Evolutionary conservation across 192 early-diverging fungal species (phyloP).

Genomic region (Spizellomyces sp.): DNA sequence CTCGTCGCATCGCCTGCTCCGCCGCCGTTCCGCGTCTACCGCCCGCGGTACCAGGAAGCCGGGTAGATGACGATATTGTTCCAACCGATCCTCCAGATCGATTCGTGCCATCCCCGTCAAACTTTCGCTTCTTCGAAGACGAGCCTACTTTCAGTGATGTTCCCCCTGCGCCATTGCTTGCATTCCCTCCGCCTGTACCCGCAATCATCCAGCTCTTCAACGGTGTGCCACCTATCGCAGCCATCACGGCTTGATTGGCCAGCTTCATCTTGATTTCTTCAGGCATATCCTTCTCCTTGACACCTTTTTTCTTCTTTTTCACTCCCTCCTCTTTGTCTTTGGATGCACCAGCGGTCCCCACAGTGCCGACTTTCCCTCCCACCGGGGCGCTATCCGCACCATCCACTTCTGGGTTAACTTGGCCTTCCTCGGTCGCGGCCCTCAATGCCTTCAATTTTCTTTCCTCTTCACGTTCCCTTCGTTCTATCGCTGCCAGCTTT

Average conservation of each 20-base stretch:
- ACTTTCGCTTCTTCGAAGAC: constrained; percentile 11
- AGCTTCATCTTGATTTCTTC: constrained; percentile 21
- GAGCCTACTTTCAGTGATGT: neutral
- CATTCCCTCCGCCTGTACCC: constrained; percentile 9
- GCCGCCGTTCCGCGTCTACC: neutral
- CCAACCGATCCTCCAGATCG: neutral
- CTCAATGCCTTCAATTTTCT: neutral
- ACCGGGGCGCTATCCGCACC: constrained; percentile 1
- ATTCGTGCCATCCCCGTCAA: neutral
- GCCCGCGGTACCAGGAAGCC: constrained; percentile 1
- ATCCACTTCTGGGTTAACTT: neutral
- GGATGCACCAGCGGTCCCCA: neutral
- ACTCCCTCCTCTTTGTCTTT: constrained; percentile 1
- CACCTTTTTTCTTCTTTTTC: constrained; percentile 14
- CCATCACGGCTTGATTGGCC: constrained; percentile 21
- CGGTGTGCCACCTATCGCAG: constrained; percentile 14
- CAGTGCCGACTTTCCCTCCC: constrained; percentile 1
- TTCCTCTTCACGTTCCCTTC: constrained; percentile 16
- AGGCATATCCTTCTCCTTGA: constrained; percentile 22
- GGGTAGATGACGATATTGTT: neutral
- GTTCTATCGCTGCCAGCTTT: constrained; percentile 11
- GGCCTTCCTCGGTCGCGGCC: neutral
- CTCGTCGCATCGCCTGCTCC: constrained; percentile 9
- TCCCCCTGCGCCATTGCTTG: neutral
- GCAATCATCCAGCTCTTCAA: constrained; percentile 32